phyloP scores from a whole-genome alignment of 345 rosid genomes.

The Hypericum androsaemum region DNA sequence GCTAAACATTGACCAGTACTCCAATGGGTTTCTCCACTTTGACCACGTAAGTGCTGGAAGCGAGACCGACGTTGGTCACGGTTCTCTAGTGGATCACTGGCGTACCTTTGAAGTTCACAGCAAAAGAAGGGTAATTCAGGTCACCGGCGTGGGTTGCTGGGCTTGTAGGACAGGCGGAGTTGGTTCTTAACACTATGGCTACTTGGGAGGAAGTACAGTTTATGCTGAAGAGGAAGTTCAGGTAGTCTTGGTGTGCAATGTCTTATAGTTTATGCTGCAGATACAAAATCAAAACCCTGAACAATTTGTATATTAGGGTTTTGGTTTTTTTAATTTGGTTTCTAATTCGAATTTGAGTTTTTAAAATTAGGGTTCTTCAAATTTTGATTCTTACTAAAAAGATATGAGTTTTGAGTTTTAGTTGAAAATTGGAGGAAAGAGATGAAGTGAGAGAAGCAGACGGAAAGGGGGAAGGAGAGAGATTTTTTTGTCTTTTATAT shows the following conservation, averaged over 20 bases:
- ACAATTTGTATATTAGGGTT: too few species aligned
- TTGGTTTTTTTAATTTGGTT: too few species aligned
- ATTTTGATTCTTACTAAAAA: too few species aligned
- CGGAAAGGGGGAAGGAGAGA: too few species aligned
- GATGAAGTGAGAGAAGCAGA: too few species aligned
- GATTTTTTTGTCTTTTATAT: too few species aligned
- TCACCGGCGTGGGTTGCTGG: conserved; percentile 21
- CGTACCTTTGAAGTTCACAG: conserved; percentile 22
- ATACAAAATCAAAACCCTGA: too few species aligned
- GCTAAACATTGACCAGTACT: conserved; percentile 28
- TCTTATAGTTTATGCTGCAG: too few species aligned
- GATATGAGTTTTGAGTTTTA: too few species aligned
- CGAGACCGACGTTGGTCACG: conserved; percentile 36
- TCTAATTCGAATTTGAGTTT: too few species aligned
- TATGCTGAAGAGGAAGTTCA: conserved; percentile 40
- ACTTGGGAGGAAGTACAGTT: conserved; percentile 30
- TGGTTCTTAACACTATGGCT: conserved; percentile 14
- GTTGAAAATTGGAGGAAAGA: too few species aligned
- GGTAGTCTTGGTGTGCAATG: conserved; percentile 28
- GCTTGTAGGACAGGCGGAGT: conserved; percentile 22
- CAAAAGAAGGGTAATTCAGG: conserved; percentile 56
- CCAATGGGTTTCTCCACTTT: conserved; percentile 33
- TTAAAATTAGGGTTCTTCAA: too few species aligned
- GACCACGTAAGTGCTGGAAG: conserved; percentile 19
- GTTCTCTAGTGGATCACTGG: conserved; percentile 25